These are phyloP conservation scores for Ustilago trichophora DNA, from an alignment of 1,284 basidiomycete genomes.

Conservation along the genomic window DNA sequence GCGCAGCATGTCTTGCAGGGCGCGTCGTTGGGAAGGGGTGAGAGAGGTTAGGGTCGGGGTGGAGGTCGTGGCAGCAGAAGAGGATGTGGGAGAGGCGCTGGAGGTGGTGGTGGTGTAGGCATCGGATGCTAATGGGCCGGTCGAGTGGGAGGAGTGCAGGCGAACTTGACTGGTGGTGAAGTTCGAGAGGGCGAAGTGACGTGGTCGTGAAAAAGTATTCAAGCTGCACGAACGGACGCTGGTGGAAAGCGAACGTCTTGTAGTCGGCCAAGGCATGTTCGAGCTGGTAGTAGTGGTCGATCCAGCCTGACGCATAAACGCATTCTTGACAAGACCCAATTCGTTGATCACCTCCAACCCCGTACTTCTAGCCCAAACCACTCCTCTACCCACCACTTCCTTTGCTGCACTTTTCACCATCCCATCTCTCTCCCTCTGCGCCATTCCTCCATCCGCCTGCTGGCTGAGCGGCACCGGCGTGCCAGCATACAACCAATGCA, in stretches of 20 bases:
- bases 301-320: conserved; percentile 48
- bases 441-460: conserved; percentile 31
- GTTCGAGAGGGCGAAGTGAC: not conserved
- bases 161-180: conserved; percentile 1
- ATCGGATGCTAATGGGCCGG: conserved; percentile 42
- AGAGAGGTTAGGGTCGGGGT: conserved; percentile 44
- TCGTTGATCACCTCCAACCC: conserved; percentile 65
- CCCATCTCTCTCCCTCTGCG: conserved; percentile 28
- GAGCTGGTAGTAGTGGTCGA: conserved; percentile 15
- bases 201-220: conserved; percentile 6
- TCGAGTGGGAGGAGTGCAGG: conserved; percentile 8
- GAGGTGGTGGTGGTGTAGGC: conserved; percentile 41
- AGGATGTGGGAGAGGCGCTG: not conserved
- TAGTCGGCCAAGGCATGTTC: conserved; percentile 9
- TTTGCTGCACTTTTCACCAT: conserved; percentile 29
- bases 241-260: conserved; percentile 5
- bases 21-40: conserved; percentile 35
- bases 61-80: conserved; percentile 12
- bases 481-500: conserved; percentile 61
- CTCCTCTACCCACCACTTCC: conserved; percentile 37
- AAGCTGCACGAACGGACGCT: not conserved
- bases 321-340: conserved; percentile 58
- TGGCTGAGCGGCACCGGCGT: conserved; percentile 37
- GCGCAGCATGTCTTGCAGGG: conserved; percentile 59
- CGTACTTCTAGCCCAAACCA: conserved; percentile 62